phyloP scores from a whole-genome alignment of 1,139 yeast genomes.

The Pneumocystis wakefieldiae region DNA sequence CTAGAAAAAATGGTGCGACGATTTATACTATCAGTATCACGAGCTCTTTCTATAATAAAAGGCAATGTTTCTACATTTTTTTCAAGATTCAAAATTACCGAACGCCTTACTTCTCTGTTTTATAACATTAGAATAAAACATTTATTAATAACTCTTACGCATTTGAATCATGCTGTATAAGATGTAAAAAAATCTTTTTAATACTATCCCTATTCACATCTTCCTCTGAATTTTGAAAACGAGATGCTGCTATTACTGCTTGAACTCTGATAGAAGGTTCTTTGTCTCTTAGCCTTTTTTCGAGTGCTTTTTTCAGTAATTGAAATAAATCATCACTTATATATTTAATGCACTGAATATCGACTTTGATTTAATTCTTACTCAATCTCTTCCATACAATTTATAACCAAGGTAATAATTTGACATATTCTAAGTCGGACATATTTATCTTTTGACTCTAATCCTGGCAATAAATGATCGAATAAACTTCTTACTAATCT shows the following conservation, averaged over 20 bases:
- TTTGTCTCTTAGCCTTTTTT: slow-evolving; percentile 56
- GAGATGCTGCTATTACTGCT: slow-evolving; percentile 65
- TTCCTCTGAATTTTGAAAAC: slow-evolving; percentile 51
- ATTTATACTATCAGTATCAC: slow-evolving; percentile 60
- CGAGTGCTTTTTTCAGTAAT: slow-evolving; percentile 44
- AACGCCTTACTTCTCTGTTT: slow-evolving; percentile 58
- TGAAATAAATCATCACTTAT: slow-evolving; percentile 44
- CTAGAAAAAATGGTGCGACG: slow-evolving; percentile 61
- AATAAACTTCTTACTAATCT: slow-evolving; percentile 47
- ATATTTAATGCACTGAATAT: not conserved
- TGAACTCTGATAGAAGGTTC: slow-evolving; percentile 68
- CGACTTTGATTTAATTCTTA: not conserved
- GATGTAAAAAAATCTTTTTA: slow-evolving; percentile 35
- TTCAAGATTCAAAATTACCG: slow-evolving; percentile 57
- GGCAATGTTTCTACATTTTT: slow-evolving; percentile 43
- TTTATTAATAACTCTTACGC: slow-evolving; percentile 25
- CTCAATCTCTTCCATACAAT: slow-evolving; percentile 61
- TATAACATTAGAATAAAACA: not conserved
- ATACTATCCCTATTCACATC: slow-evolving; percentile 23
- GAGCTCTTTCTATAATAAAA: slow-evolving; percentile 59
- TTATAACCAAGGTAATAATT: slow-evolving; percentile 56
- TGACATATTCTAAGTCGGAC: slow-evolving; percentile 77
- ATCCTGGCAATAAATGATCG: slow-evolving; percentile 55
- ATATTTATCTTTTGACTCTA: slow-evolving; percentile 57
- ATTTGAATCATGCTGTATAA: slow-evolving; percentile 62